Conservation (phyloP, 179 eudicot species). For the Camellia oleifera region DNA sequence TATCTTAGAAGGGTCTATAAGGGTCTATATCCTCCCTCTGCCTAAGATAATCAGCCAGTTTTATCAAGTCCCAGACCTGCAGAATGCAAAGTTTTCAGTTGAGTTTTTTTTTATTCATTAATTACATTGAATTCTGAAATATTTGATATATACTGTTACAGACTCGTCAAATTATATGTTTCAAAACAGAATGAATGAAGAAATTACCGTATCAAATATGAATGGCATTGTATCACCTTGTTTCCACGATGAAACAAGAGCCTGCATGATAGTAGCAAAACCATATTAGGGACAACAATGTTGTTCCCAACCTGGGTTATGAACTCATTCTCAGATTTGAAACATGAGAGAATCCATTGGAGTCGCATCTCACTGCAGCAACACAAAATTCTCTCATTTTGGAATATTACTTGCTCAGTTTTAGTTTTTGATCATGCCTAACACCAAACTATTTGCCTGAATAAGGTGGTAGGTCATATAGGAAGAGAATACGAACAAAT, state of each 20-base stretch:
- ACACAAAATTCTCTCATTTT: too few species aligned
- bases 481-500: too few species aligned
- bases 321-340: background rate
- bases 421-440: too few species aligned
- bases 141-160: background rate
- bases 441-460: too few species aligned
- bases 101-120: background rate
- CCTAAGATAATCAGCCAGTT: conserved; percentile 82
- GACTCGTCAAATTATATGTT: background rate
- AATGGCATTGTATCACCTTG: conserved; percentile 95
- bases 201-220: conserved; percentile 76
- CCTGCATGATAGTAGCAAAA: conserved; percentile 40
- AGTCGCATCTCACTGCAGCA: too few species aligned
- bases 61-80: conserved; percentile 93
- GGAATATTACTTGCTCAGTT: too few species aligned
- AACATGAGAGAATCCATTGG: too few species aligned
- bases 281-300: background rate
- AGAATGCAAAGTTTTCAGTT: conserved; percentile 12
- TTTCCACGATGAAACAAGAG: conserved; percentile 90
- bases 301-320: background rate
- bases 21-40: conserved; percentile 71
- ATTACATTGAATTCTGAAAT: background rate
- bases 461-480: too few species aligned
- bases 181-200: background rate
- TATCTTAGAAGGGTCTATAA: conserved; percentile 61